Evolutionary conservation across 352 stramenopile species (phyloP).

Genomic region (Phytophthora chlamydospora): DNA sequence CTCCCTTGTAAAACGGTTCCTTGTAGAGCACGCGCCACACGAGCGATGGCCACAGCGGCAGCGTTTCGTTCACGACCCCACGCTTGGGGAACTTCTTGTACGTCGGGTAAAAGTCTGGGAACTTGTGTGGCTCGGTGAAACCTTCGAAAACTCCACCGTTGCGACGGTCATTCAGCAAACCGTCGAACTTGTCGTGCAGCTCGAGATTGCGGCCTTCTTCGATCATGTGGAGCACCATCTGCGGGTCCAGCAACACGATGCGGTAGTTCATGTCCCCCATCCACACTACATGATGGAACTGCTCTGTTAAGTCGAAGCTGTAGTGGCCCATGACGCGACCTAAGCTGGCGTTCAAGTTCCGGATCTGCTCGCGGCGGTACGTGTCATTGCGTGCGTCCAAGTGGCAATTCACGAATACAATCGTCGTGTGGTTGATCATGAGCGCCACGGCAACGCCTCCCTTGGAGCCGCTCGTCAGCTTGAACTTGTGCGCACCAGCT

Average conservation of each 20-base stretch:
- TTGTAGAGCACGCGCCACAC: slow-evolving; percentile 88
- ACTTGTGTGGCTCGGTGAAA: slow-evolving; percentile 85
- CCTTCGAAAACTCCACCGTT: slow-evolving; percentile 80
- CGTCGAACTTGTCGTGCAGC: slow-evolving; percentile 87
- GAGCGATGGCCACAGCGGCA: slow-evolving; percentile 70
- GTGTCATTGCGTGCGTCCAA: slow-evolving; percentile 82
- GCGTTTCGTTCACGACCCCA: slow-evolving; percentile 61
- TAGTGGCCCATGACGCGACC: slow-evolving; percentile 81
- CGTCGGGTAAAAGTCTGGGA: slow-evolving; percentile 89
- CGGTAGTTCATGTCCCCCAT: slow-evolving; percentile 92
- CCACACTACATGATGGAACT: slow-evolving; percentile 92
- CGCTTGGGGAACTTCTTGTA: slow-evolving; percentile 90
- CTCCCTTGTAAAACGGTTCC: slow-evolving; percentile 90
- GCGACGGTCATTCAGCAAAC: slow-evolving; percentile 77
- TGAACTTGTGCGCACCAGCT: slow-evolving; percentile 83
- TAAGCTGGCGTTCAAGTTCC: slow-evolving; percentile 77
- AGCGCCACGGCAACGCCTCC: slow-evolving; percentile 80
- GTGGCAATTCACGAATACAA: slow-evolving; percentile 89
- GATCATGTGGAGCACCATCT: slow-evolving; percentile 85
- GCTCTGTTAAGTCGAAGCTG: slow-evolving; percentile 84
- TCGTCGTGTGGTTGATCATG: slow-evolving; percentile 74
- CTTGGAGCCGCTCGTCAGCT: slow-evolving; percentile 80
- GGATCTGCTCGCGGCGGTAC: slow-evolving; percentile 85
- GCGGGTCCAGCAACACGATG: slow-evolving; percentile 74
- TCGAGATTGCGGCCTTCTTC: slow-evolving; percentile 73